Conservation (phyloP, 768 basidiomycete species). For the Tricholoma sp. region DNA sequence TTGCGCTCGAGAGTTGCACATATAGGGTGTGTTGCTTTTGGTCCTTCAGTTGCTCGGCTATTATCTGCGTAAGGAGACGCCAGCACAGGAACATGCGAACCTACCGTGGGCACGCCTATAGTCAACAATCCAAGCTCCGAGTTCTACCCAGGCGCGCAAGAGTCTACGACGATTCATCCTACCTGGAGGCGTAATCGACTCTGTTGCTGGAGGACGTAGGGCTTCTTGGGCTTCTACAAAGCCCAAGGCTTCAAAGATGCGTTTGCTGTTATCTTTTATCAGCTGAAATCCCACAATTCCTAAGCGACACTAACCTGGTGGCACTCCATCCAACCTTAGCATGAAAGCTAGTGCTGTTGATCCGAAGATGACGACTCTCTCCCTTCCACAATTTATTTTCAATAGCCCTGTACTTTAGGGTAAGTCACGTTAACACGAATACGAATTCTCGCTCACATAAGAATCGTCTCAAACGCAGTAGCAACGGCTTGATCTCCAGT, state of each 20-base stretch:
- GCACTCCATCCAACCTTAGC: constrained; percentile 63
- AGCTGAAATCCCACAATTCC: not conserved
- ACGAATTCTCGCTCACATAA: constrained; percentile 42
- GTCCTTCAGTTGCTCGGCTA: constrained; percentile 31
- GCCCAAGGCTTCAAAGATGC: constrained; percentile 39
- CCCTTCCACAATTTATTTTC: constrained; percentile 75
- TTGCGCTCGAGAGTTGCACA: constrained; percentile 51
- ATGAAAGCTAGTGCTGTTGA: constrained; percentile 51
- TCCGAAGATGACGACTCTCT: constrained; percentile 53
- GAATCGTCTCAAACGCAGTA: constrained; percentile 58
- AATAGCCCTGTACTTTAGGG: constrained; percentile 46
- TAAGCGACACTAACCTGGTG: constrained; percentile 44
- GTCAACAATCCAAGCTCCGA: constrained; percentile 60
- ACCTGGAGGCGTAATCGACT: constrained; percentile 39
- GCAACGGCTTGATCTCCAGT: constrained; percentile 50
- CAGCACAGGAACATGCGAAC: constrained; percentile 5
- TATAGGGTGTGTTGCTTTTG: constrained; percentile 34
- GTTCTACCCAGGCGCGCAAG: constrained; percentile 78
- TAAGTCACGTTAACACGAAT: not conserved
- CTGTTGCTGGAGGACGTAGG: constrained; percentile 52
- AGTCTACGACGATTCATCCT: constrained; percentile 53
- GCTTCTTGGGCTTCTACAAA: constrained; percentile 41
- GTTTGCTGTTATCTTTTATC: constrained; percentile 27
- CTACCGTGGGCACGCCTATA: constrained; percentile 46
- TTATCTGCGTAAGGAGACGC: not conserved